Conservation (phyloP, 441 rosid species). For the Aleurites moluccanus region DNA sequence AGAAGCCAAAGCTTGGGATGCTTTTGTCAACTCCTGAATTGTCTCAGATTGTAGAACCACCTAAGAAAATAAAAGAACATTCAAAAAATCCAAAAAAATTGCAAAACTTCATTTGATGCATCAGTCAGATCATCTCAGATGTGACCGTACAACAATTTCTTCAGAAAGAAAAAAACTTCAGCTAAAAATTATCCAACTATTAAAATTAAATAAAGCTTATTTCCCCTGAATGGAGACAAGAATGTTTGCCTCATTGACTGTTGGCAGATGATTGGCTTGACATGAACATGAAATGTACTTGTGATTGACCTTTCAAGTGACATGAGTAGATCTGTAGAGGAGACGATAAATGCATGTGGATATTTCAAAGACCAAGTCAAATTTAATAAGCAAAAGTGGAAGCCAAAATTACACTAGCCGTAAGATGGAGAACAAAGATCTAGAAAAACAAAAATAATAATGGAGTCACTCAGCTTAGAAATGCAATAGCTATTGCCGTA, state of each 20-base stretch:
- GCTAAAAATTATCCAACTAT: not conserved
- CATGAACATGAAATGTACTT: not conserved
- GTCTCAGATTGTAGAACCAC: constrained; percentile 95
- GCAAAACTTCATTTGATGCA: not conserved
- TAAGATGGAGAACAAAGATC: not conserved
- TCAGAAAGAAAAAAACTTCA: not conserved
- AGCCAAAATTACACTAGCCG: not conserved
- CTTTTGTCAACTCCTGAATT: constrained; percentile 88
- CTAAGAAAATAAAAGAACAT: constrained; percentile 43
- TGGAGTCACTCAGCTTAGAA: not conserved
- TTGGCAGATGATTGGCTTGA: not conserved
- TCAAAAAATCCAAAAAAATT: constrained; percentile 1
- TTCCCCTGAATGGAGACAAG: not conserved
- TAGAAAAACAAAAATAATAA: not conserved
- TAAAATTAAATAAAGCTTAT: not conserved
- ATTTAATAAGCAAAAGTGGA: not conserved
- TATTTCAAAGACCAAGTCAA: not conserved
- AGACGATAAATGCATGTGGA: too few relatives aligned
- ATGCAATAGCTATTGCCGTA: not conserved
- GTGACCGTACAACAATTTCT: not conserved
- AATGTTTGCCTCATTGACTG: not conserved
- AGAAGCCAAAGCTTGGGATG: constrained; percentile 72
- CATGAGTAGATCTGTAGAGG: not conserved
- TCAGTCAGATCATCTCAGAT: not conserved
- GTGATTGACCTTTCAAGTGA: not conserved